These are phyloP conservation scores for Xylaria acuta DNA, from an alignment of 495 filamentous ascomycete genomes.

Conservation along the genomic window DNA sequence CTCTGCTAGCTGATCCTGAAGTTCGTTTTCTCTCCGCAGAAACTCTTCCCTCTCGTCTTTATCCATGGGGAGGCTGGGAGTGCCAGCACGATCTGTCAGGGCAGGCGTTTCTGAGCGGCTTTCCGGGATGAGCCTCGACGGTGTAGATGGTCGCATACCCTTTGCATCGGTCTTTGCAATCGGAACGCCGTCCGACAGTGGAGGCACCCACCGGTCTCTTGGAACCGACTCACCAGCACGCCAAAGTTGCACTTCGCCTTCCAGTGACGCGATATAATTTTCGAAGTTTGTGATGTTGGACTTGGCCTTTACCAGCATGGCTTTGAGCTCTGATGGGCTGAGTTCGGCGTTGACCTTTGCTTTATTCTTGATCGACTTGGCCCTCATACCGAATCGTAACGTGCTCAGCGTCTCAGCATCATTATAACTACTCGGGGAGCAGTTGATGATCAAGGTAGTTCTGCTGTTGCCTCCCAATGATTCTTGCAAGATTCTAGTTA, in stretches of 20 bases:
- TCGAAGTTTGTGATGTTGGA: slow-evolving; percentile 87
- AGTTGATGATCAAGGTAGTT: slow-evolving; percentile 97
- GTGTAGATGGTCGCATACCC: slow-evolving; percentile 75
- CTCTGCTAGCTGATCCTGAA: slow-evolving; percentile 95
- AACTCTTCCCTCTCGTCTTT: slow-evolving; percentile 98
- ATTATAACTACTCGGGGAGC: slow-evolving; percentile 97
- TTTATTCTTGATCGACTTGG: slow-evolving; percentile 99
- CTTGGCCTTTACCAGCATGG: slow-evolving; percentile 88
- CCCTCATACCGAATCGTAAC: slow-evolving; percentile 92
- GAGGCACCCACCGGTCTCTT: slow-evolving; percentile 69
- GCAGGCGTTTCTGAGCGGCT: slow-evolving; percentile 76
- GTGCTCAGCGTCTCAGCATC: slow-evolving; percentile 94
- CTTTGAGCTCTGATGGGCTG: slow-evolving; percentile 92
- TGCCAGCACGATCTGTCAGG: slow-evolving; percentile 76
- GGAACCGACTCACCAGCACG: slow-evolving; percentile 87
- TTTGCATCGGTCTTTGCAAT: slow-evolving; percentile 65
- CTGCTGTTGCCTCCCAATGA: slow-evolving; percentile 95
- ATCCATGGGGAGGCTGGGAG: slow-evolving; percentile 84
- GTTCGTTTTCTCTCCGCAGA: slow-evolving; percentile 90
- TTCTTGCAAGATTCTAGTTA: slow-evolving; percentile 96
- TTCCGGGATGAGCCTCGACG: slow-evolving; percentile 79
- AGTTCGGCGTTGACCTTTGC: slow-evolving; percentile 99
- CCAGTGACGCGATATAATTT: slow-evolving; percentile 80
- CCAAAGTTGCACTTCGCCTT: slow-evolving; percentile 86
- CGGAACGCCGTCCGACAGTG: slow-evolving; percentile 65